A percentile compares a stretch with the other conserved stretches of the same genome.
Evolutionary conservation across 768 basidiomycete species (phyloP).

Genomic region (Rhodosporidiobolus sp.): DNA sequence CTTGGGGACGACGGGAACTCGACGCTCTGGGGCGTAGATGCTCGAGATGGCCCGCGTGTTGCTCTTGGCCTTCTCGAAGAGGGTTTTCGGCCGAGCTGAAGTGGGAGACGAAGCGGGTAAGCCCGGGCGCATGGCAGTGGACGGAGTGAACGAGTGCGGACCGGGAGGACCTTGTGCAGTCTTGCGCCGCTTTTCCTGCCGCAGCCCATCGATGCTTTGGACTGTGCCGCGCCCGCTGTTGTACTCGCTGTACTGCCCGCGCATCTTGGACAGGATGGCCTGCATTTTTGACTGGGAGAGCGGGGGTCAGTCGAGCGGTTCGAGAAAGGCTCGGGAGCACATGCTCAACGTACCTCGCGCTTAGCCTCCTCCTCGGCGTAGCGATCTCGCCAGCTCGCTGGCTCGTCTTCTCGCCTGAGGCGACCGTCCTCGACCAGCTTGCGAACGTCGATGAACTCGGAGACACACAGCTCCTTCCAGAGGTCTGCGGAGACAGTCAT

Average conservation of each 20-base stretch:
- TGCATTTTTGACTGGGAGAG: constrained; percentile 15
- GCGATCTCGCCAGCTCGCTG: constrained; percentile 11
- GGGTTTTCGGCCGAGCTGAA: constrained; percentile 15
- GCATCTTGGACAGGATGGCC: neutral
- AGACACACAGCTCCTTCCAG: constrained; percentile 26
- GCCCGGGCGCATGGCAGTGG: accelerated
- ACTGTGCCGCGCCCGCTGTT: constrained; percentile 6
- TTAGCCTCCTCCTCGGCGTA: constrained; percentile 17
- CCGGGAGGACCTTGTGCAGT: neutral
- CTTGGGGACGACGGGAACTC: neutral
- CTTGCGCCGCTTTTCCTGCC: constrained; percentile 11
- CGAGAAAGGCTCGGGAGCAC: no score
- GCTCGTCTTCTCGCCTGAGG: neutral
- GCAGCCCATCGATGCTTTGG: constrained; percentile 10
- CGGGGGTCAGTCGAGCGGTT: neutral
- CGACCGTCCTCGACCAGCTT: constrained; percentile 28
- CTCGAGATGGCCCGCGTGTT: constrained; percentile 11
- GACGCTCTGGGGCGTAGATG: constrained; percentile 25
- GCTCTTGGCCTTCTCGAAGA: constrained; percentile 24
- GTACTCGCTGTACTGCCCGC: constrained; percentile 2
- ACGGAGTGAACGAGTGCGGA: neutral
- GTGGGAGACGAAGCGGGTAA: neutral
- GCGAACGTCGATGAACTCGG: constrained; percentile 30
- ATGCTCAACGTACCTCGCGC: constrained; percentile 8
- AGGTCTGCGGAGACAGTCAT: neutral